These are phyloP conservation scores for Trypanosoma melophagium DNA, from an alignment of 208 protist genomes.

Conservation along the genomic window DNA sequence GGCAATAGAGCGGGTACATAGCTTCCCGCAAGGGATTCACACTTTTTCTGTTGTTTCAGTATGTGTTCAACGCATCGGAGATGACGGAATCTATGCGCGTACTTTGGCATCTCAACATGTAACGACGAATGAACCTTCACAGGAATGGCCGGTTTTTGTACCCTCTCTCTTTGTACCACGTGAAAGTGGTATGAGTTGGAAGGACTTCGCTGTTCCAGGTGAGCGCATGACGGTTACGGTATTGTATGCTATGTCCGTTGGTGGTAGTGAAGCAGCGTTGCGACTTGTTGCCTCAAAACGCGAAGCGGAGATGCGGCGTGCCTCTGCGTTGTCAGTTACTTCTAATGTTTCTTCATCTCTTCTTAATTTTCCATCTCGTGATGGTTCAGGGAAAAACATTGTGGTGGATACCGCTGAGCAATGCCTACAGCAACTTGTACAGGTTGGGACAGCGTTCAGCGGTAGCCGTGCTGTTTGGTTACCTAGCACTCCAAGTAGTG, in stretches of 20 bases:
- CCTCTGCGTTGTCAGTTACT: slow-evolving; percentile 14
- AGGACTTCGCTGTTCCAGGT: slow-evolving; percentile 60
- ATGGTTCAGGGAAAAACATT: background rate
- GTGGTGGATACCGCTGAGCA: slow-evolving; percentile 2
- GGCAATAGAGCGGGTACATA: slow-evolving; percentile 44
- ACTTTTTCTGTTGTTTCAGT: slow-evolving; percentile 51
- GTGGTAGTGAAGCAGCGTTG: slow-evolving; percentile 61
- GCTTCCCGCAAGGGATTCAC: slow-evolving; percentile 46
- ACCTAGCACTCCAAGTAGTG: slow-evolving; percentile 23
- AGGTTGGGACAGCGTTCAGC: slow-evolving; percentile 35
- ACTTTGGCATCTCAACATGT: slow-evolving; percentile 30
- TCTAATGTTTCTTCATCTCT: background rate
- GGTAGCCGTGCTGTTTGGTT: slow-evolving; percentile 41
- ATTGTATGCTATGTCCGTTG: slow-evolving; percentile 68
- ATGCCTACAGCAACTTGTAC: slow-evolving; percentile 21
- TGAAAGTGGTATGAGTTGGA: slow-evolving; percentile 40
- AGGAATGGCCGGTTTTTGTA: slow-evolving; percentile 47
- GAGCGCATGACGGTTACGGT: slow-evolving; percentile 72
- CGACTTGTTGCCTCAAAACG: slow-evolving; percentile 64
- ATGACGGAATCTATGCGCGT: slow-evolving; percentile 58
- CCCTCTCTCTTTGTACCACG: slow-evolving; percentile 58
- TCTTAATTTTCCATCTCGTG: background rate
- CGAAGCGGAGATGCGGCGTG: slow-evolving; percentile 59
- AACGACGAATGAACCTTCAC: slow-evolving; percentile 8
- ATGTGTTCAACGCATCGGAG: slow-evolving; percentile 60